phyloP scores from a whole-genome alignment of 2,329 filamentous ascomycete genomes.

The Elsinoe arachidis region DNA sequence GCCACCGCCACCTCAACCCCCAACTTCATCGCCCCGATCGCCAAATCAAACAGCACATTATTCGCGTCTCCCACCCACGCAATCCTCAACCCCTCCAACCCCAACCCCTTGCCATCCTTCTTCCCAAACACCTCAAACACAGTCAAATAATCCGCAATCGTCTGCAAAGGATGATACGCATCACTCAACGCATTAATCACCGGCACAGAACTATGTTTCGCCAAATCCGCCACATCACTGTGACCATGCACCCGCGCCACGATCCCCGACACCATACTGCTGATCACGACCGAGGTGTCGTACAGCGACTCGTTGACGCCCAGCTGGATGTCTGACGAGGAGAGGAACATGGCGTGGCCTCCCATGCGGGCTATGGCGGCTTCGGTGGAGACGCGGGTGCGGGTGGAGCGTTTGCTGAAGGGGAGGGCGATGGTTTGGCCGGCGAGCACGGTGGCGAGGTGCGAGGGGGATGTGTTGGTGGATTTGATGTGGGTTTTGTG shows the following conservation, averaged over 20 bases:
- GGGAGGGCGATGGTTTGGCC: conserved; percentile 87
- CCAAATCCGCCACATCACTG: conserved; percentile 40
- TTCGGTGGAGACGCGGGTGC: conserved; percentile 89
- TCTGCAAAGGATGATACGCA: conserved; percentile 88
- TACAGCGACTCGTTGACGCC: conserved; percentile 94
- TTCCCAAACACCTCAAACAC: conserved; percentile 63
- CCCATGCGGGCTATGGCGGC: conserved; percentile 80
- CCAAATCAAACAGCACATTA: conserved; percentile 91
- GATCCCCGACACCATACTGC: conserved; percentile 52
- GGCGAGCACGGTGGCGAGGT: conserved; percentile 53
- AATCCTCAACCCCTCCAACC: conserved; percentile 75
- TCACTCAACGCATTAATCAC: conserved; percentile 62
- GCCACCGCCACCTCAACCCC: conserved; percentile 82
- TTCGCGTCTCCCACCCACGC: conserved; percentile 97
- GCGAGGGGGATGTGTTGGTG: conserved; percentile 46
- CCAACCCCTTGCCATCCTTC: conserved; percentile 44
- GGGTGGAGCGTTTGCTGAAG: conserved; percentile 92
- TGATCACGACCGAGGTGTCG: conserved; percentile 85
- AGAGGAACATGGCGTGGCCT: conserved; percentile 92
- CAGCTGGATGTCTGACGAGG: conserved; percentile 91
- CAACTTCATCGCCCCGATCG: conserved; percentile 77
- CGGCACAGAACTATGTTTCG: conserved; percentile 40
- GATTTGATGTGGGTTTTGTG: conserved; percentile 73
- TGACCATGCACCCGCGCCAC: conserved; percentile 46
- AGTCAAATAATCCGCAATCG: conserved; percentile 87